These are phyloP conservation scores for Stagonosporopsis tanaceti DNA, from an alignment of 2,329 filamentous ascomycete genomes.

Conservation along the genomic window DNA sequence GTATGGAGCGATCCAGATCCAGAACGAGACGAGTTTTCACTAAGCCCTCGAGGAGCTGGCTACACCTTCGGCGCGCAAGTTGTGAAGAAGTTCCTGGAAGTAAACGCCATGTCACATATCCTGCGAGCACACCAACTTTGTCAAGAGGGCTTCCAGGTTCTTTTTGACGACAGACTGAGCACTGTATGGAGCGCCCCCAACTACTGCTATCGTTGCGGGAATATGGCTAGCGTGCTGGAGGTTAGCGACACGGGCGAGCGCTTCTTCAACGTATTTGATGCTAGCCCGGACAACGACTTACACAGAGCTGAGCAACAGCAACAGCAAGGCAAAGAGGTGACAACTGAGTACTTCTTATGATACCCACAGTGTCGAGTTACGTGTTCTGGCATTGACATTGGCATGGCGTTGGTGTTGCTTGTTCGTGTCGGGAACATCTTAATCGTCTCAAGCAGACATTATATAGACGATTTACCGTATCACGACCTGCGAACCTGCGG, in stretches of 20 bases:
- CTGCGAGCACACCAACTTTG: constrained; percentile 97
- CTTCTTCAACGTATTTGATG: constrained; percentile 98
- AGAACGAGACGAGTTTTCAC: constrained; percentile 95
- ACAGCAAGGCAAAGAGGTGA: constrained; percentile 74
- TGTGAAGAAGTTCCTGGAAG: constrained; percentile 96
- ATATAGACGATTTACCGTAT: constrained; percentile 3
- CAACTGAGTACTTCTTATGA: constrained; percentile 75
- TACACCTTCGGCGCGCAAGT: constrained; percentile 98
- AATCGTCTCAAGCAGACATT: not conserved
- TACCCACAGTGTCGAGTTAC: constrained; percentile 33
- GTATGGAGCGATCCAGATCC: constrained; percentile 98
- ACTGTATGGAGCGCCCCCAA: constrained; percentile 87
- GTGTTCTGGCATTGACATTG: constrained; percentile 22
- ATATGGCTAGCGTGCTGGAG: constrained; percentile 95
- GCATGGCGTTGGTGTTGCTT: constrained; percentile 23
- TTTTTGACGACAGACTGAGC: constrained; percentile 92
- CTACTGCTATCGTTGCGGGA: constrained; percentile 94
- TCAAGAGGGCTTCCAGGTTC: constrained; percentile 95
- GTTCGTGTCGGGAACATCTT: not conserved
- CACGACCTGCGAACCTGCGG: not conserved
- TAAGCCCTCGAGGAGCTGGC: constrained; percentile 90
- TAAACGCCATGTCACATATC: constrained; percentile 98
- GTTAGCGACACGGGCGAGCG: constrained; percentile 92
- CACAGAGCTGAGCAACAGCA: constrained; percentile 83
- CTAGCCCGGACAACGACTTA: constrained; percentile 92